Evolutionary conservation across 2,329 filamentous ascomycete species (phyloP), one percentile per base, ranked within the genome.

Genomic region (Macroventuria anomochaeta): DNA sequence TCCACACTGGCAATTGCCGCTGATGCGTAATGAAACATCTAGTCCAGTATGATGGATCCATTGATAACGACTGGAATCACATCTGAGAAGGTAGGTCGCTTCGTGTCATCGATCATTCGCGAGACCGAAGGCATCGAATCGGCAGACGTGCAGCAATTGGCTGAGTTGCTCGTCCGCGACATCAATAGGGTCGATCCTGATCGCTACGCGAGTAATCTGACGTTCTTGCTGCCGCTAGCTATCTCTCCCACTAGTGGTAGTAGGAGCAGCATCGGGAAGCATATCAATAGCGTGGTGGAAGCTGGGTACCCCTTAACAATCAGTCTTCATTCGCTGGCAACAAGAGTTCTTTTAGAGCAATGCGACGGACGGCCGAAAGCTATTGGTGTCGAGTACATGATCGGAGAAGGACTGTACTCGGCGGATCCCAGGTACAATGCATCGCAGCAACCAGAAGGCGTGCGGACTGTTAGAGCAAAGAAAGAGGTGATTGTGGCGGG

Each of bases 271-370:
- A n/a, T n/a, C n/a, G n/a, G n/a, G n/a, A n/a, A n/a, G n/a, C n/a
- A n/a, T n/a, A n/a, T n/a, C n/a, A n/a, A n/a, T n/a, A 66, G 81
- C 58, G 63, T 76, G 28, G 72, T 76, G 2, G 74, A 75, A 11
- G 76, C n/a, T 15, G 72, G 75, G 42, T 82, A 84, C 63, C 79
- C 78, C 8, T 78, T 86, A 1, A 81, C 83, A 44, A 72, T 86
- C 38, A 76, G 78, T 29, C 76, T 80, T 3, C 86, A 87, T 71
- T 84, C 81, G 10, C 73, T 89, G 31, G 88, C 83, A 57, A 85
- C 87, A 37, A 85, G 85, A 65, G 73, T 91, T 68, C 75, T 78
- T 28, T 87, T 86, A 57, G 85, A 87, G 15, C 82, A 85, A n/a
- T 21, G 11, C 7, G 83, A 81, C n/a, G 67, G 74, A 7, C 81